Base-by-base conservation (phyloP, 768 basidiomycete species). In the Suillus bovinus region DNA sequence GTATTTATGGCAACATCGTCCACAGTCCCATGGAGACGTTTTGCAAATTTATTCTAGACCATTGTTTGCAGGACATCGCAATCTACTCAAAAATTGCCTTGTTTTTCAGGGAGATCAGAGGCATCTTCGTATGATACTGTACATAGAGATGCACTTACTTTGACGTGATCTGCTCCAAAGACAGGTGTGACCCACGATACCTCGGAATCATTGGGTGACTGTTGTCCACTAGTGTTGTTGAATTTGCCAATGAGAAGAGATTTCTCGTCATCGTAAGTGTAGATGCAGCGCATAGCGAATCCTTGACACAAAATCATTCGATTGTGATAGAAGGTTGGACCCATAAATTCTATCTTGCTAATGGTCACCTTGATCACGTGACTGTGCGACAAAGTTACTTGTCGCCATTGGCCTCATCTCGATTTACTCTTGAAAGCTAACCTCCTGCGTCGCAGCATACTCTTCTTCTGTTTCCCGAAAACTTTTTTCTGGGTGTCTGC, bases 1-100 rank as follows among this genome's bases (percentile, higher is more conserved):
- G 9, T 61, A 72, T 47, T 13, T 56, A 36, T 58, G 31, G 31
- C 68, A 60, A 29, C 22, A 34, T 14, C 53, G 36, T 17, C 36
- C 24, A 38, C 54, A 38, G 16, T 56, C 55, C 38, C 39, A 56
- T 11, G 55, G 39, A 39, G 55, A 39, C 17, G 11, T 56, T 8
- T n/a, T 56, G 55, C 24, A 39, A 27, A 13, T 27, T 56, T 13
- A 39, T 56, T 39, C 27, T 56, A 13, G 38, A 56, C 38, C 11
- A 56, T 20, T 56, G 55, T 29, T 56, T 27, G 17, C 36, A 39
- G 17, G n/a, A n/a, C n/a, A n/a, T n/a, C n/a, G n/a, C n/a, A n/a
- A n/a, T n/a, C n/a, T 9, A 27, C 4, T 9, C 4, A n/a, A 3
- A 34, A 24, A 10, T 38, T 27, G 36, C 22, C 54, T 55, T 34